Evolutionary conservation across 192 early-diverging fungal genomes (phyloP), one percentile per base, ranked within the genome.

Genomic region (Backusella sp.): DNA sequence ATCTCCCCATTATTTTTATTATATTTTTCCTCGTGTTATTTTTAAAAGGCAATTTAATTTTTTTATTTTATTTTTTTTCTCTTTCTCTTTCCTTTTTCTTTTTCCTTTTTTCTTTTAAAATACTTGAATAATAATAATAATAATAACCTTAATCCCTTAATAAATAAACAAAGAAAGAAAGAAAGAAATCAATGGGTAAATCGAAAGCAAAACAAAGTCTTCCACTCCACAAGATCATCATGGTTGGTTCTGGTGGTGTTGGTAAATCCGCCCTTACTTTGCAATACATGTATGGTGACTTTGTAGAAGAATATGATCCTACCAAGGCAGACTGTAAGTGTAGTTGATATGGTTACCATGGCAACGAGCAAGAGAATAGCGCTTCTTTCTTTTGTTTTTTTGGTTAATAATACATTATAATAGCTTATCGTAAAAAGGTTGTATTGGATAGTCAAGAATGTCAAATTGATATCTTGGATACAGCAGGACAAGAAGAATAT

Each of bases 291-390:
- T 95, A 95, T 72, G 94, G 95, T 70, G 94, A 96, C 84, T 96
- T 96, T 85, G 92, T 95, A 66, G 94, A 96, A 84, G 94, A 96
- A 79, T 96, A 96, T 82, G 95, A 96, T 79, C 95, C 95, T 26
- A 96, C 95, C 39, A 96, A 96, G 78, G 95, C 94, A 59, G 95
- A 96, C 80, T 92, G 76, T 79, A 79, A 70, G 68, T 74, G 14
- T 32, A 12, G 37, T 44, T 41, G 39, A 7, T 11, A 15, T 19
- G 14, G 9, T 44, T 5, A 17, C 42, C 42, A 39, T 11, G 11
- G 9, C 37, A 39, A 39, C 37, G 0, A 39, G 37, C 8, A 11
- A 39, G 9, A 39, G 37, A 39, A 11, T 11, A 39, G 1, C 9
- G 9, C 37, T 11, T 39, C 0, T 32, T 32, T 32, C 2, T 32